These are phyloP conservation scores for Paraleonurus japonicus DNA, from an alignment of 257 asterid species.

Conservation along the genomic window DNA sequence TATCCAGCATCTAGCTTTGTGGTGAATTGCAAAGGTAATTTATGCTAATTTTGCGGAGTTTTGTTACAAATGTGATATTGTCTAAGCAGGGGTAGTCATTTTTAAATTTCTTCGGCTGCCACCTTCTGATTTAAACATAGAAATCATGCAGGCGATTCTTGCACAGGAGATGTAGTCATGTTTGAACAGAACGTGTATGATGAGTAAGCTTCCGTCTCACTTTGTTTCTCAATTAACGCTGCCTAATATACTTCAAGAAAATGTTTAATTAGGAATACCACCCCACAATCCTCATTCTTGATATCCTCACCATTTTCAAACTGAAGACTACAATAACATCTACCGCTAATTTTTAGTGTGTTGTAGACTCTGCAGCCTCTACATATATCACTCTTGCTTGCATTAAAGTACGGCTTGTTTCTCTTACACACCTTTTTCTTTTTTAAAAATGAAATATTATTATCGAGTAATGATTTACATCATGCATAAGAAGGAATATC, in stretches of 20 bases:
- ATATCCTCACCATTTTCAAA: too few species aligned
- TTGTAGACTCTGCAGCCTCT: too few species aligned
- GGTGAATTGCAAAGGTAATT: conserved; percentile 76
- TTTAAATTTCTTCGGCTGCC: neutral
- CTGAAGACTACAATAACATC: too few species aligned
- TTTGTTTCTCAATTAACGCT: neutral
- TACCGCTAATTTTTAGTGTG: too few species aligned
- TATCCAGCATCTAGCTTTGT: conserved; percentile 78
- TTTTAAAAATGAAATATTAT: too few species aligned
- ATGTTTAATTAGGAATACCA: neutral
- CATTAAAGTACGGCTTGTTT: too few species aligned
- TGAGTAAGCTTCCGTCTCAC: conserved; percentile 46
- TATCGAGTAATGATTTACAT: too few species aligned
- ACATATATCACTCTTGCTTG: too few species aligned
- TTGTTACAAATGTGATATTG: neutral
- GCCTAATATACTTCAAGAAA: neutral
- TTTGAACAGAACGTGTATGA: conserved; percentile 91
- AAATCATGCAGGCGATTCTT: conserved; percentile 75
- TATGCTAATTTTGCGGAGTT: neutral
- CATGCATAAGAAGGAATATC: too few species aligned
- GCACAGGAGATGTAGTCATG: conserved; percentile 80
- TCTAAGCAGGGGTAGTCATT: neutral
- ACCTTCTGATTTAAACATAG: neutral
- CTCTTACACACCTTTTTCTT: too few species aligned
- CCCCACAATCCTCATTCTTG: too few species aligned